Evolutionary conservation across 2,329 filamentous ascomycete species (phyloP), one percentile per base, ranked within the genome.

Genomic region (Mollisia scopiformis): DNA sequence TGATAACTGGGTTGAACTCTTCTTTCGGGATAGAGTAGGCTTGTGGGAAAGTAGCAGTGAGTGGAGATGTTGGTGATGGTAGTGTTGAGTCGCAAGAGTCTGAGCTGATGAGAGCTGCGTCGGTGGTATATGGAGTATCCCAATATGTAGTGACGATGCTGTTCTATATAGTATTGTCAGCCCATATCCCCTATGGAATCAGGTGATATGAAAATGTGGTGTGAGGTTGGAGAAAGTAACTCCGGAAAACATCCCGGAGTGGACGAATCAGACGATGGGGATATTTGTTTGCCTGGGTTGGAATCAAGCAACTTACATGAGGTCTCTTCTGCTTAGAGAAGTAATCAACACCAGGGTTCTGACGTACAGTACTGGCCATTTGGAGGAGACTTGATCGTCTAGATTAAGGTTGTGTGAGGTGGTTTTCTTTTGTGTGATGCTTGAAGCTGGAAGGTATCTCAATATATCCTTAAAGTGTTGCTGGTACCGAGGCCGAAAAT

Each of bases 21-120:
- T 63, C 61, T 51, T 67, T 66, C 13, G 67, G 64, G n/a, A 70
- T 46, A 2, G 49, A 55, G 58, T 67, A 70, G 11, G 59, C 35
- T 23, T 54, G 28, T 3, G 66, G 64, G 27, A 64, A 68, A 27
- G 59, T 30, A 16, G 61, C n/a, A 23, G 69, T 33, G 30, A 64
- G 58, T 19, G 66, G 64, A 13, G 68, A 68, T 7, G 61, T 66
- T 21, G 70, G 70, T 52, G 69, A 69, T 51, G 70, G 58, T 43
- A 70, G 57, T 14, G 63, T 63, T 13, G 70, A 72, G 43, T 69
- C 66, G 58, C 67, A 67, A 41, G 68, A 70, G 55, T 71, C 69
- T 11, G 68, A 66, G 31, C 58, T 59, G 37, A 63, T 30, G 21
- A 65, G 47, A 35, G 62, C 59, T 49, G 68, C 50, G 54, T 67